A percentile compares a stretch with the other conserved stretches of the same genome.
Evolutionary conservation across 257 asterid genomes (phyloP).

Genomic region (Solanum tarijense): DNA sequence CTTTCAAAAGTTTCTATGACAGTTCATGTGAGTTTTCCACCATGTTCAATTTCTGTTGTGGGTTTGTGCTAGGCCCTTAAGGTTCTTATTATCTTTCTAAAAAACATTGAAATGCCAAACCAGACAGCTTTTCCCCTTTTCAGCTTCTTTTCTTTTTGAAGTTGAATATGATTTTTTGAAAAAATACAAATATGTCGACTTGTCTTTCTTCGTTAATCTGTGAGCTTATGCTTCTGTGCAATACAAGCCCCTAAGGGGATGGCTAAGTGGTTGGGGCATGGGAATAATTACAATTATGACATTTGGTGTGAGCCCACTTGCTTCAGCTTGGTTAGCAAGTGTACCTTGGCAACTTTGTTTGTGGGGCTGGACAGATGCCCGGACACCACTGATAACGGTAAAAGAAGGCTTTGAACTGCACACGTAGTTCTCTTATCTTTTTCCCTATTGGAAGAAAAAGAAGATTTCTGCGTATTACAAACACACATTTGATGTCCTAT

Average conservation of each 20-base stretch:
- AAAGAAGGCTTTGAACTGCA: neutral
- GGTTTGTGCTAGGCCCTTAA: neutral
- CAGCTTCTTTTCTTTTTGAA: neutral
- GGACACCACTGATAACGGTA: neutral
- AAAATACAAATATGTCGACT: neutral
- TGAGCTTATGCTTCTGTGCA: neutral
- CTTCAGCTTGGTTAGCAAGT: neutral
- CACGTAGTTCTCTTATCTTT: neutral
- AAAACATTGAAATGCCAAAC: neutral
- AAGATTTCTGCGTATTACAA: neutral
- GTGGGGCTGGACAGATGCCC: neutral
- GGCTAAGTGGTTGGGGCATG: neutral
- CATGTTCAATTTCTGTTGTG: neutral
- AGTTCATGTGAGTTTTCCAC: neutral
- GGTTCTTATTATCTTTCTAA: neutral
- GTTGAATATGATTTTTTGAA: neutral
- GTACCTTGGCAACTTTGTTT: neutral
- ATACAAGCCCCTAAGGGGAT: neutral
- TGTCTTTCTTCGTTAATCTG: neutral
- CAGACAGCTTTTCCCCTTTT: neutral
- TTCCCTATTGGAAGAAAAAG: neutral
- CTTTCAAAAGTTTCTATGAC: neutral
- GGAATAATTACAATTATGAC: neutral
- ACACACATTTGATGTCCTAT: neutral
- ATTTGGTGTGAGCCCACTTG: neutral